phyloP scores from a whole-genome alignment of 2,329 filamentous ascomycete species.

The Blastomyces gilchristii region DNA sequence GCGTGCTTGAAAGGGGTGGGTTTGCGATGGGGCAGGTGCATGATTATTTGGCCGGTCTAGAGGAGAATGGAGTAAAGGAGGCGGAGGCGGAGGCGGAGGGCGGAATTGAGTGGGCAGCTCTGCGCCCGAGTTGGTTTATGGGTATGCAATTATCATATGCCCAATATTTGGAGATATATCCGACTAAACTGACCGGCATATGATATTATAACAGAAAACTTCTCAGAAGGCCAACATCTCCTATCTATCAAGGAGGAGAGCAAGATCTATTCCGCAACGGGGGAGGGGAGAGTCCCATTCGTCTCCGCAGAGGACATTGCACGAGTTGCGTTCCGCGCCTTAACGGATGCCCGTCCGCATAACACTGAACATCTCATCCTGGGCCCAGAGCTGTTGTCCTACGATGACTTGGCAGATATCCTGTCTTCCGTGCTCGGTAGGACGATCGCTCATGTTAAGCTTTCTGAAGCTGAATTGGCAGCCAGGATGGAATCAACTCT shows the following conservation, averaged over 20 bases:
- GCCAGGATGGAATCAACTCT: slow-evolving; percentile 2
- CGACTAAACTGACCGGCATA: not conserved
- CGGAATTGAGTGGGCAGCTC: slow-evolving; percentile 34
- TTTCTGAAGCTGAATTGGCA: slow-evolving; percentile 20
- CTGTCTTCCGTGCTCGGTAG: slow-evolving; percentile 26
- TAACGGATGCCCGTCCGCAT: slow-evolving; percentile 14
- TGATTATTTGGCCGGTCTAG: slow-evolving; percentile 30
- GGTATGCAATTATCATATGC: slow-evolving; percentile 18
- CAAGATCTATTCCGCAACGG: slow-evolving; percentile 37
- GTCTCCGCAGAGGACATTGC: slow-evolving; percentile 15
- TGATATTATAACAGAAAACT: slow-evolving; percentile 33
- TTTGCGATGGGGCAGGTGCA: slow-evolving; percentile 30
- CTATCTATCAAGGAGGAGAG: slow-evolving; percentile 30
- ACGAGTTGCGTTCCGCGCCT: slow-evolving; percentile 11
- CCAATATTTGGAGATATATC: not conserved
- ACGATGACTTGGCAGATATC: slow-evolving; percentile 29
- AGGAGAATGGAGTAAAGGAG: slow-evolving; percentile 13
- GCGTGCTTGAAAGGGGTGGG: slow-evolving; percentile 28
- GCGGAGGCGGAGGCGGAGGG: no score
- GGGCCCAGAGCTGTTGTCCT: slow-evolving; percentile 31
- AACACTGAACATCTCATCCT: slow-evolving; percentile 24
- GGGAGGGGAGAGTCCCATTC: slow-evolving; percentile 23
- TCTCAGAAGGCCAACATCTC: slow-evolving; percentile 27
- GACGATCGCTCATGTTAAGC: slow-evolving; percentile 28
- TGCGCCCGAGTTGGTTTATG: slow-evolving; percentile 44